A percentile compares a stretch with the other conserved stretches of the same genome.
phyloP scores from a whole-genome alignment of 106 monocot genomes.

The Chionographis japonica region DNA sequence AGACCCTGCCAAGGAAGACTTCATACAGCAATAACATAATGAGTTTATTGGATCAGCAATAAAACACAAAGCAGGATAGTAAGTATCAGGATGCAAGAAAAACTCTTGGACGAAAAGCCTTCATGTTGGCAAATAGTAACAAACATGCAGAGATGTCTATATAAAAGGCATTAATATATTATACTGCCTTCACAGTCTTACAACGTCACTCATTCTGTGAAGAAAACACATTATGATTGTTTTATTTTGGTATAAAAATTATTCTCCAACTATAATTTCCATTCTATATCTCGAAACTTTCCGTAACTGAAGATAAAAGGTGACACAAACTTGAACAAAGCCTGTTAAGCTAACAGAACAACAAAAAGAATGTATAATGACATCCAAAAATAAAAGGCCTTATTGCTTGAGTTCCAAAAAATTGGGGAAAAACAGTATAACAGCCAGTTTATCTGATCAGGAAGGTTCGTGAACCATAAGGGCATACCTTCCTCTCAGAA shows the following conservation, averaged over 20 bases:
- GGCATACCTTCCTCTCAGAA: constrained; percentile 78
- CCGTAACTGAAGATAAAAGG: too few species aligned
- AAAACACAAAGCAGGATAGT: neutral
- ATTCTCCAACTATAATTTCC: too few species aligned
- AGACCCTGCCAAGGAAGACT: constrained; percentile 99
- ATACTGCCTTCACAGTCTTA: too few species aligned
- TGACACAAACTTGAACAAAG: too few species aligned
- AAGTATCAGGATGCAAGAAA: neutral
- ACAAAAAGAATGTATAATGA: too few species aligned
- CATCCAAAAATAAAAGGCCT: too few species aligned
- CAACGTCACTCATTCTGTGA: too few species aligned
- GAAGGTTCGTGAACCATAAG: neutral
- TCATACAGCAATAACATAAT: constrained; percentile 19
- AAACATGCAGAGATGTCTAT: neutral
- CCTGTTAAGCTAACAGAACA: too few species aligned
- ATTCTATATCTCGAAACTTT: too few species aligned
- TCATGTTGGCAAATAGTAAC: neutral
- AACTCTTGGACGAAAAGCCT: neutral
- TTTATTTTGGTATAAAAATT: too few species aligned
- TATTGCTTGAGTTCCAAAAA: too few species aligned
- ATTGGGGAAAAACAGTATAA: neutral
- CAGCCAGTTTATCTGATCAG: neutral
- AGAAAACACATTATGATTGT: too few species aligned
- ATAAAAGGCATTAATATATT: neutral
- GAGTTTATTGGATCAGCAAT: constrained; percentile 7